Conservation (phyloP, 768 basidiomycete genomes). For the Pleurotus giganteus region DNA sequence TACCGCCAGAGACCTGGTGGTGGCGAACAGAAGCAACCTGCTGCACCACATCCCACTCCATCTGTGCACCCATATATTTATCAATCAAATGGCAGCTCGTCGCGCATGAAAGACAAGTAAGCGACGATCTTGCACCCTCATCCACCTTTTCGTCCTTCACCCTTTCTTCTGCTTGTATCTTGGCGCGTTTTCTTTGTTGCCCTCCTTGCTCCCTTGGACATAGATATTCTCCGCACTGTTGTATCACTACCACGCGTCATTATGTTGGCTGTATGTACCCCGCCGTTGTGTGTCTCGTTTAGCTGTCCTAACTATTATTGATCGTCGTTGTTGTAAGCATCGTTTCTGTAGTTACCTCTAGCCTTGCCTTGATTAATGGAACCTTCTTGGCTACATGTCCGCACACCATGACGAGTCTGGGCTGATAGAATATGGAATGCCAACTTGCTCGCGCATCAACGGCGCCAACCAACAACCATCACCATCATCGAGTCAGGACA, state of each 20-base stretch:
- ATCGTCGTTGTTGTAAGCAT: background rate
- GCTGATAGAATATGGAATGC: too few species aligned
- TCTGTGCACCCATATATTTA: constrained; percentile 44
- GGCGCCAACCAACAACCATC: too few species aligned
- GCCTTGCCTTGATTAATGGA: background rate
- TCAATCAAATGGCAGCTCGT: constrained; percentile 36
- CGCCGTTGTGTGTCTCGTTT: background rate
- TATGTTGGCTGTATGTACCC: too few species aligned
- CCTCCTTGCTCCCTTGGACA: too few species aligned
- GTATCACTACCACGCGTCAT: too few species aligned
- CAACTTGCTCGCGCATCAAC: too few species aligned
- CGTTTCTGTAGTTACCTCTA: background rate
- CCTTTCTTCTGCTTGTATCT: background rate
- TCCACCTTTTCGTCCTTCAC: background rate
- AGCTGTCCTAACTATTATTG: background rate
- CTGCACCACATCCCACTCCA: constrained; percentile 12
- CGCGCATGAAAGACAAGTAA: constrained; percentile 3
- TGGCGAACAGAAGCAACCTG: constrained; percentile 14
- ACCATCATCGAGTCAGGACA: too few species aligned
- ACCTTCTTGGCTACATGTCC: too few species aligned
- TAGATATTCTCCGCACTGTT: too few species aligned
- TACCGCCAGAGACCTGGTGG: constrained; percentile 50
- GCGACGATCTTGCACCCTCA: background rate
- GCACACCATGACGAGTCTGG: too few species aligned
- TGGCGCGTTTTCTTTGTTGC: background rate